Evolutionary conservation across 164 flowering plant species (phyloP).

Genomic region (Cinnamomum micranthum): DNA sequence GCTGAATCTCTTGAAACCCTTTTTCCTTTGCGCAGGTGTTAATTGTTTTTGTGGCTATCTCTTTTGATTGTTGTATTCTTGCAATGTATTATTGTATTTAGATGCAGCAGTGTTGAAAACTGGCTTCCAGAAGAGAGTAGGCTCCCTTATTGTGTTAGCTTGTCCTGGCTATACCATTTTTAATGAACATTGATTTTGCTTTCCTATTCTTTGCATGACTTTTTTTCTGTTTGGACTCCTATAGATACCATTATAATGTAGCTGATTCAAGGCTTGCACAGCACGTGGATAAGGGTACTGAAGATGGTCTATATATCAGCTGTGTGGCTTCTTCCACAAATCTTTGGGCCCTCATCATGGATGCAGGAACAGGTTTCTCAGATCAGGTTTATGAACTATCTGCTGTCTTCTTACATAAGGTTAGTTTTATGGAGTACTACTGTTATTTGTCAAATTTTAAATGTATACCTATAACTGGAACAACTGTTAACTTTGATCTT

Average conservation of each 20-base stretch:
- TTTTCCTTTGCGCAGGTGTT: not conserved
- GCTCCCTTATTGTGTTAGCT: not conserved
- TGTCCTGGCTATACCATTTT: not conserved
- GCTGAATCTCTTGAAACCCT: not conserved
- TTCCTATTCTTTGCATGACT: not conserved
- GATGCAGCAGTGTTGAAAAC: not conserved
- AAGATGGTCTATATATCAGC: slow-evolving; percentile 78
- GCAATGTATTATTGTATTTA: not conserved
- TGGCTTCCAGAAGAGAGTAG: not conserved
- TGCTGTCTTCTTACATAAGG: slow-evolving; percentile 71
- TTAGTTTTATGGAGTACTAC: slow-evolving; percentile 9
- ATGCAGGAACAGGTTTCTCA: slow-evolving; percentile 81
- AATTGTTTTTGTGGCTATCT: too few species aligned
- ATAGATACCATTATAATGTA: slow-evolving; percentile 91
- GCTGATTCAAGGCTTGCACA: slow-evolving; percentile 73
- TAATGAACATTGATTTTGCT: not conserved
- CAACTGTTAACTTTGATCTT: not conserved
- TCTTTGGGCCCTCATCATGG: slow-evolving; percentile 94
- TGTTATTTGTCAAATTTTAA: not conserved
- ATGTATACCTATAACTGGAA: slow-evolving; percentile 2
- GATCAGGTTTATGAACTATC: slow-evolving; percentile 83
- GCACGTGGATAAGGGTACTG: slow-evolving; percentile 85
- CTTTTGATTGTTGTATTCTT: not conserved
- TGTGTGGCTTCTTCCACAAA: slow-evolving; percentile 71
- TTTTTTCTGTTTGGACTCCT: slow-evolving; percentile 1